Evolutionary conservation across 768 basidiomycete genomes (phyloP), one percentile per base, ranked within the genome.

Genomic region (Basidioascus undulatus): DNA sequence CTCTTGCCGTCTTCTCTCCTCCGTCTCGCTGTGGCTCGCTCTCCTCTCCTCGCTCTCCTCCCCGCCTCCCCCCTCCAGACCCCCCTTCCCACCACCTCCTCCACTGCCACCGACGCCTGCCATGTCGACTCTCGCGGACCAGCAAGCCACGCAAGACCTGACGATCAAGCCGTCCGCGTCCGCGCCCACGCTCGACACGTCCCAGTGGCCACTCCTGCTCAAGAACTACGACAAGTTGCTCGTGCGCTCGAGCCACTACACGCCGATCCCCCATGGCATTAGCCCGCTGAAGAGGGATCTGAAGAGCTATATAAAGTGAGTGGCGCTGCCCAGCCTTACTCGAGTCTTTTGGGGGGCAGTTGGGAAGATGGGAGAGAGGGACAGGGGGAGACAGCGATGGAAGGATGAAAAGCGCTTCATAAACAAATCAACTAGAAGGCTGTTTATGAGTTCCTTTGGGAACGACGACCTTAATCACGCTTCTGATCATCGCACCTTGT

Each of bases 211-310:
- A 27, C 66, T 98, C 8, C 71, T 98, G 5, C 68, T 98, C 44
- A 98, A 94, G 71, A 94, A 98, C 60, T 98, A 96, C 60, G 89
- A 94, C 68, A 89, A 92, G 58, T 48, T 92, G 16, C 74, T 89
- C 44, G 72, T 84, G 51, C 76, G 92, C 42, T 87, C 84, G 24
- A 76, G 80, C 44, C 92, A 98, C 65, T 98, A 94, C 61, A 96
- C 92, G 8, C 92, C 89, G 43, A 92, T 98, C 53, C 84, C 87
- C 21, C 69, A 75, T 18, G 89, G 92, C 31, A 83, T 76, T 57
- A 81, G 76, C 50, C 92, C 92, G 32, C 64, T 98, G 51, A 96
- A 92, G 62, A 76, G 92, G 39, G 92, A 98, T 54, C 76, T 98
- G 37, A 63, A 66, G 13, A 68, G 70, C 42, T 96, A 98, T 61